phyloP scores from a whole-genome alignment of 1,284 basidiomycete species.

The Moesziomyces antarcticus region DNA sequence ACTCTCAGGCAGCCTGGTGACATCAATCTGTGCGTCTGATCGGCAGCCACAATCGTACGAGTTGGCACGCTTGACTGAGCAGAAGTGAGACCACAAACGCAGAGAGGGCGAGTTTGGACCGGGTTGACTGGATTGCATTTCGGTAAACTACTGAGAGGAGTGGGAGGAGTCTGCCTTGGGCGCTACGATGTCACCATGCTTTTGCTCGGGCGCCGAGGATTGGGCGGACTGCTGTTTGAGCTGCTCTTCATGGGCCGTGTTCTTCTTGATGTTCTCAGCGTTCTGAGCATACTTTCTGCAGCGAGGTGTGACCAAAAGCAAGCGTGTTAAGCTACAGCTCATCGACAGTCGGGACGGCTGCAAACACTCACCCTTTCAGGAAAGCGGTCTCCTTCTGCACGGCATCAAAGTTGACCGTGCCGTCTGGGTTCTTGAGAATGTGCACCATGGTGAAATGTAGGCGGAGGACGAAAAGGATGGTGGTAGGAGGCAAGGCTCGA shows the following conservation, averaged over 20 bases:
- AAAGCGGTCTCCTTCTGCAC: slow-evolving; percentile 40
- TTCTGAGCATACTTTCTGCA: slow-evolving; percentile 49
- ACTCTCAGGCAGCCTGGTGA: neutral
- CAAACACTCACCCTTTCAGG: slow-evolving; percentile 40
- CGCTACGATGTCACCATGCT: slow-evolving; percentile 27
- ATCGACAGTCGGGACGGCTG: neutral
- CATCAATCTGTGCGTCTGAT: slow-evolving; percentile 5
- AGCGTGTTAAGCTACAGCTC: neutral
- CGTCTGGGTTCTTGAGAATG: slow-evolving; percentile 45
- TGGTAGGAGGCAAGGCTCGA: slow-evolving; percentile 2
- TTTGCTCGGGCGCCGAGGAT: slow-evolving; percentile 8
- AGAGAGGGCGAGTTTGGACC: slow-evolving; percentile 1
- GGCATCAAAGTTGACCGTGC: slow-evolving; percentile 51
- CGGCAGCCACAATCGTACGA: neutral
- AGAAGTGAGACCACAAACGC: no score
- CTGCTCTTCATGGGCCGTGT: slow-evolving; percentile 22
- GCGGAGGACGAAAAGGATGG: neutral
- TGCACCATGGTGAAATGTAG: slow-evolving; percentile 24
- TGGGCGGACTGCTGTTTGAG: slow-evolving; percentile 8
- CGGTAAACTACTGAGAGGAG: neutral
- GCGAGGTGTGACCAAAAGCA: neutral
- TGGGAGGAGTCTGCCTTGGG: slow-evolving; percentile 18
- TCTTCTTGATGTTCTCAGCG: slow-evolving; percentile 45
- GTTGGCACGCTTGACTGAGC: neutral
- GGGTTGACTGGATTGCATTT: no score